Evolutionary conservation across 2,329 filamentous ascomycete species (phyloP).

Genomic region (Bipolaris zeicola): DNA sequence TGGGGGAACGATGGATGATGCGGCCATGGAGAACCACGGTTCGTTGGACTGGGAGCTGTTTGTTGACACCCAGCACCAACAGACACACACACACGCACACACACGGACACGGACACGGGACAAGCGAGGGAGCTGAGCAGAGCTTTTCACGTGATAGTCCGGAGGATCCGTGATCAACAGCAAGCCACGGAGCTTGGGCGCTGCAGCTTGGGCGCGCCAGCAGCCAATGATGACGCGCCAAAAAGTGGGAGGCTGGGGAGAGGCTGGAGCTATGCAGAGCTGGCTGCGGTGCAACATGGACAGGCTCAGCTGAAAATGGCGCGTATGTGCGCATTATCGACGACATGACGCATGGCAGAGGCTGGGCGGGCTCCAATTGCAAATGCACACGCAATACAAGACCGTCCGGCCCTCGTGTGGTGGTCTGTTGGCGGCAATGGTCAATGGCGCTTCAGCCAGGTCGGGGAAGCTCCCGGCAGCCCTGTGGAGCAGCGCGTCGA

Average conservation of each 20-base stretch:
- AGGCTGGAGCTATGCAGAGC: constrained; percentile 20
- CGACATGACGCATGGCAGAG: constrained; percentile 30
- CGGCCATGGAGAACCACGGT: constrained; percentile 18
- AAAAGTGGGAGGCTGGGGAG: constrained; percentile 37
- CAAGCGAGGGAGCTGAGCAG: not conserved
- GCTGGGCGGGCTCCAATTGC: constrained; percentile 37
- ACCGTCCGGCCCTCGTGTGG: constrained; percentile 19
- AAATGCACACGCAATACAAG: constrained; percentile 35
- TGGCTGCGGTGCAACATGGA: constrained; percentile 26
- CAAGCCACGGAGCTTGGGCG: constrained; percentile 17
- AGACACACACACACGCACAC: not conserved
- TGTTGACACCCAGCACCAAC: not conserved
- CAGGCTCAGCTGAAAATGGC: constrained; percentile 39
- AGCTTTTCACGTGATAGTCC: constrained; percentile 19
- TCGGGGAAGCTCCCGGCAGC: constrained; percentile 25
- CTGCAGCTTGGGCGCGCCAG: constrained; percentile 13
- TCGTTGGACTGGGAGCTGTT: constrained; percentile 4
- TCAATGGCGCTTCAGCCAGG: constrained; percentile 19
- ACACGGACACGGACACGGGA: too few species aligned
- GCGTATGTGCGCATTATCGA: constrained; percentile 27
- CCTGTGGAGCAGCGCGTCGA: constrained; percentile 17
- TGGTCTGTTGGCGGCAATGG: too few species aligned
- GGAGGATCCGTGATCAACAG: constrained; percentile 20
- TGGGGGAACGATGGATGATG: constrained; percentile 12
- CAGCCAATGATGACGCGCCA: constrained; percentile 28